Conservation (phyloP, 768 basidiomycete genomes). For the Boletellus ananiceps region DNA sequence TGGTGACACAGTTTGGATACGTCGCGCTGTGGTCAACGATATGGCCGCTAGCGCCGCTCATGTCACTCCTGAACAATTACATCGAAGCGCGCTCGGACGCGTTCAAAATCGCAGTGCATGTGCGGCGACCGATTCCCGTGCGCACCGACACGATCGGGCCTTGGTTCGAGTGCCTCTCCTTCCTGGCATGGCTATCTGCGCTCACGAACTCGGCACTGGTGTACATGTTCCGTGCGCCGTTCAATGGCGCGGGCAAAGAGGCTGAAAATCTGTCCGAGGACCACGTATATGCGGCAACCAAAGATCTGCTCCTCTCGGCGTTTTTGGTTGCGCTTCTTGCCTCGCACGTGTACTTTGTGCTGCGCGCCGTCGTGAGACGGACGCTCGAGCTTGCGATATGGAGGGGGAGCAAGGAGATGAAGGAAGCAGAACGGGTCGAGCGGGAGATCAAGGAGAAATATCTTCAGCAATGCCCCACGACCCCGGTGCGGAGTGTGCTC, state of each 20-base stretch:
- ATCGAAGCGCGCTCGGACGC: conserved; percentile 92
- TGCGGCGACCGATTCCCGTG: conserved; percentile 77
- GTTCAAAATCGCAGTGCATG: conserved; percentile 87
- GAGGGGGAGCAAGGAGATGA: conserved; percentile 66
- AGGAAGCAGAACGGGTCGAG: conserved; percentile 52
- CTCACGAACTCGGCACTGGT: conserved; percentile 87
- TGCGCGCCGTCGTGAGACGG: conserved; percentile 59
- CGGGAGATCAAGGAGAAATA: conserved; percentile 47
- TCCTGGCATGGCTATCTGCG: conserved; percentile 86
- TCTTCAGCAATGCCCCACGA: conserved; percentile 20
- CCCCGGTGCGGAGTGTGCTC: not conserved
- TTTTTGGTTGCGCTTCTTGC: conserved; percentile 72
- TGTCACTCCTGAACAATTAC: conserved; percentile 89
- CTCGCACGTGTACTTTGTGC: conserved; percentile 80
- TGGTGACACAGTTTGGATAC: conserved; percentile 95
- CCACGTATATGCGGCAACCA: conserved; percentile 34
- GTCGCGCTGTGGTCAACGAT: conserved; percentile 89
- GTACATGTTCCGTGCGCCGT: conserved; percentile 73
- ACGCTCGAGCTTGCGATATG: conserved; percentile 74
- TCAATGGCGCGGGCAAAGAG: conserved; percentile 12
- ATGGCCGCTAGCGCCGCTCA: conserved; percentile 88
- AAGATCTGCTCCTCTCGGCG: conserved; percentile 56
- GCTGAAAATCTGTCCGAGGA: conserved; percentile 8
- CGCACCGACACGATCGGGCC: conserved; percentile 91
- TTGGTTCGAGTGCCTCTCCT: conserved; percentile 85